These are phyloP conservation scores for Rhododendron vialii DNA, from an alignment of 148 eudicot species.

Conservation along the genomic window DNA sequence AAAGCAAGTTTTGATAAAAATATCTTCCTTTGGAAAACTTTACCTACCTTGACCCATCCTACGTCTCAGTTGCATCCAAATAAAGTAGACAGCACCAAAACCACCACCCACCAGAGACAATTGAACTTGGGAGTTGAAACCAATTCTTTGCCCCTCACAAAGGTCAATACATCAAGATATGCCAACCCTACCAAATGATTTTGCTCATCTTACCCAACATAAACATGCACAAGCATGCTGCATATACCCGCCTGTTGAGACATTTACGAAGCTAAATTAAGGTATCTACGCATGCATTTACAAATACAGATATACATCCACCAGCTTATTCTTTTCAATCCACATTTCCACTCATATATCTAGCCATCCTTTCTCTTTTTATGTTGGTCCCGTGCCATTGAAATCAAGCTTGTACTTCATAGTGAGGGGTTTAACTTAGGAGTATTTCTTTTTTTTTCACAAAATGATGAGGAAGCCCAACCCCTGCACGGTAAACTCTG, in stretches of 20 bases:
- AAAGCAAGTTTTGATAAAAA: neutral
- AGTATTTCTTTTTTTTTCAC: too few species aligned
- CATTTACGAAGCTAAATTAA: neutral
- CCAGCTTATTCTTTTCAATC: neutral
- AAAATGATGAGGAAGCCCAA: too few species aligned
- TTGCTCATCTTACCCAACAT: neutral
- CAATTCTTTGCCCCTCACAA: neutral
- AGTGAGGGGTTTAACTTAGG: too few species aligned
- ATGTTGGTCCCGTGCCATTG: neutral
- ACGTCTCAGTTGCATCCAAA: neutral
- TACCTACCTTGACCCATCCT: neutral
- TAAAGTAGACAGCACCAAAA: neutral
- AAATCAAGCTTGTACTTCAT: neutral
- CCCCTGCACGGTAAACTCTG: too few species aligned
- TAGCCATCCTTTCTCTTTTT: neutral
- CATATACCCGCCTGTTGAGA: neutral
- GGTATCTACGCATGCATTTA: neutral
- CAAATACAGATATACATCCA: neutral
- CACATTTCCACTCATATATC: neutral
- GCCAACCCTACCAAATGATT: neutral
- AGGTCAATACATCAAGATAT: neutral
- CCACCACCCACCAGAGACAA: neutral
- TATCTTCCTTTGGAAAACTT: neutral
- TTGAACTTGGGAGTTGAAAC: neutral
- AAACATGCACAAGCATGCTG: neutral